phyloP scores from a whole-genome alignment of 2,329 filamentous ascomycete genomes.

The Aureobasidium pullulans region DNA sequence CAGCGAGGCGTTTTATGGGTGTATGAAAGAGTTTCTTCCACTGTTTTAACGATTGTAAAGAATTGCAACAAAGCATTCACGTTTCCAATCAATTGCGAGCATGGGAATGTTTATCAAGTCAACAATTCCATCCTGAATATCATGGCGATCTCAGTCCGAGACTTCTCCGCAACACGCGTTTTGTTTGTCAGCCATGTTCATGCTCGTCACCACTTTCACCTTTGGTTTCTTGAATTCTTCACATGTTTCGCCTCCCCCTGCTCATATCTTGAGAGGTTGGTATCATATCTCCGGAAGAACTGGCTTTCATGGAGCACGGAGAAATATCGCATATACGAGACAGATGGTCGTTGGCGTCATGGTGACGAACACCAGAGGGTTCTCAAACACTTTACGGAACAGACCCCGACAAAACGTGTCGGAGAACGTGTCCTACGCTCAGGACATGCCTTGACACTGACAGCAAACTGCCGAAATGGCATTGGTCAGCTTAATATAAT shows the following conservation, averaged over 20 bases:
- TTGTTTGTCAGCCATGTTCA: neutral
- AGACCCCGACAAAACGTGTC: neutral
- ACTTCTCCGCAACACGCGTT: neutral
- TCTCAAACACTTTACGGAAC: neutral
- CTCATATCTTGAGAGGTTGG: too few species aligned
- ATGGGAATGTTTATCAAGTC: too few species aligned
- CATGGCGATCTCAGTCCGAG: neutral
- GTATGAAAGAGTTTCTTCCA: neutral
- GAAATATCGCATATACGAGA: neutral
- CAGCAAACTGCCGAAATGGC: neutral
- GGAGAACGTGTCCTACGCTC: too few species aligned
- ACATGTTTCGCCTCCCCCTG: too few species aligned
- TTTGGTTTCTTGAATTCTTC: too few species aligned
- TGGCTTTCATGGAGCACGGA: neutral
- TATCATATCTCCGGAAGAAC: neutral
- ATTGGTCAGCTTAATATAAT: constrained; percentile 5
- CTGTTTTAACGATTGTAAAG: neutral
- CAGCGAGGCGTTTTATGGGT: neutral
- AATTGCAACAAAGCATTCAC: neutral
- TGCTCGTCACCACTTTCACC: neutral
- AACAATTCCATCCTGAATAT: neutral
- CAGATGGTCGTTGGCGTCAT: neutral
- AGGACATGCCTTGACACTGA: too few species aligned
- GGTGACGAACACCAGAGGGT: neutral
- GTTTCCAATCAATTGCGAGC: neutral